Evolutionary conservation across 2,329 filamentous ascomycete species (phyloP), one percentile per base, ranked within the genome.

Genomic region (Phialophora chinensis): DNA sequence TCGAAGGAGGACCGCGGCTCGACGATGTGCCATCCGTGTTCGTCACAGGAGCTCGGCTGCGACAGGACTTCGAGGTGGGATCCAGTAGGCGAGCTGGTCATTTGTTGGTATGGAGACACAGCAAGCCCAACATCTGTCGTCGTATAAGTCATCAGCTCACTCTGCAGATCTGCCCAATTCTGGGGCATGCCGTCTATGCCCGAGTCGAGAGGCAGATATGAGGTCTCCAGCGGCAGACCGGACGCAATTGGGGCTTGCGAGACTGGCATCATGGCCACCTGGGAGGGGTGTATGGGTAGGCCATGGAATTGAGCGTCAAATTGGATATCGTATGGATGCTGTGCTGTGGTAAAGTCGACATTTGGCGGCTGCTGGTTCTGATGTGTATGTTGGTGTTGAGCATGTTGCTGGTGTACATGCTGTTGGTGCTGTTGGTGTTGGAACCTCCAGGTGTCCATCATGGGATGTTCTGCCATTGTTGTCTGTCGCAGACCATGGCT

Each of bases 51-150:
- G 63, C 88, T 90, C 27, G 87, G 86, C 52, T 97, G 82, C 6
- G 94, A 97, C 58, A 94, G 82, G 38, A 96, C 91, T 78, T 97
- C 93, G 55, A 97, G 82, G 77, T 92, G 93, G 33, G 90, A 91
- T 73, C 91, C 89, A 1, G 89, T 91, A 0, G 91, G 91, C 44
- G 91, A 93, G 74, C 87, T 89, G 76, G 75, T 78, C 67, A 82
- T 80, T 61, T 80, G 78, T 52, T 79, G 76, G 66, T 79, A 79
- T 53, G 75, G 73, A 25, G 78, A 75, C 70, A 82, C 78, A 62
- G 82, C 78, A 12, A 80, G 77, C 33, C 86, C 78, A 44, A 85
- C 83, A 67, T 83, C 79, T 44, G 78, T 77, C 53, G 74, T 73
- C 6, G 81, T 79, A 71, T 84, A 84, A 27, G 85, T 80, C 78